A percentile compares a stretch with the other conserved stretches of the same genome.
Conservation (phyloP, 176 grass and related monocot genomes). For the Zea luxurians region DNA sequence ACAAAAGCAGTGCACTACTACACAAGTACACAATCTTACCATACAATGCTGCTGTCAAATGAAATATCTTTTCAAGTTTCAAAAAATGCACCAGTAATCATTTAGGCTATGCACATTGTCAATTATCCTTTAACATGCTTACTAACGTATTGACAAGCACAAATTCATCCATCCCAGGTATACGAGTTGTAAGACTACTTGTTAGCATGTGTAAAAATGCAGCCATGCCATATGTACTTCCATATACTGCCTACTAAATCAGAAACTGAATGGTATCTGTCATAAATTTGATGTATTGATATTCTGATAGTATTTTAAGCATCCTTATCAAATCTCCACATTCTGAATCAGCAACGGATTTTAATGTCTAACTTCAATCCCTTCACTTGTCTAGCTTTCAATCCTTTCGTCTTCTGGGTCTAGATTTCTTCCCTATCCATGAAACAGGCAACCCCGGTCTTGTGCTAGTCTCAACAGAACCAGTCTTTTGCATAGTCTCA, state of each 20-base stretch:
- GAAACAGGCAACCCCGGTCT: background rate
- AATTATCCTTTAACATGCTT: background rate
- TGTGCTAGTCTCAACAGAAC: background rate
- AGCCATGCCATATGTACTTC: background rate
- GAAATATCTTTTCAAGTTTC: background rate
- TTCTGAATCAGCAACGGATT: background rate
- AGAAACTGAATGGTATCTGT: background rate
- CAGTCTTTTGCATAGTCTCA: background rate
- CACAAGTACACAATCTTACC: no score
- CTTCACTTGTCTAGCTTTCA: background rate
- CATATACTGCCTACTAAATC: background rate
- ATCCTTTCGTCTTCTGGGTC: background rate
- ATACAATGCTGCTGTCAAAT: background rate
- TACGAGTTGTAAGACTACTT: background rate
- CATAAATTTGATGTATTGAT: background rate
- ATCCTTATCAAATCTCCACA: constrained; percentile 1
- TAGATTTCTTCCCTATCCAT: background rate
- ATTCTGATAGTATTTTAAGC: background rate
- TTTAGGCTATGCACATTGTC: background rate
- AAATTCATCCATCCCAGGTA: background rate
- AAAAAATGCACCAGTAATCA: background rate
- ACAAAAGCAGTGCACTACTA: background rate
- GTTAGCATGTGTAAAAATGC: background rate
- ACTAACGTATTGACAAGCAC: background rate
- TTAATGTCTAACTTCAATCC: background rate